A percentile compares a stretch with the other conserved stretches of the same genome.
These are phyloP conservation scores for Paraphaeosphaeria minitans DNA, from an alignment of 2,329 filamentous ascomycete genomes.

Conservation along the genomic window DNA sequence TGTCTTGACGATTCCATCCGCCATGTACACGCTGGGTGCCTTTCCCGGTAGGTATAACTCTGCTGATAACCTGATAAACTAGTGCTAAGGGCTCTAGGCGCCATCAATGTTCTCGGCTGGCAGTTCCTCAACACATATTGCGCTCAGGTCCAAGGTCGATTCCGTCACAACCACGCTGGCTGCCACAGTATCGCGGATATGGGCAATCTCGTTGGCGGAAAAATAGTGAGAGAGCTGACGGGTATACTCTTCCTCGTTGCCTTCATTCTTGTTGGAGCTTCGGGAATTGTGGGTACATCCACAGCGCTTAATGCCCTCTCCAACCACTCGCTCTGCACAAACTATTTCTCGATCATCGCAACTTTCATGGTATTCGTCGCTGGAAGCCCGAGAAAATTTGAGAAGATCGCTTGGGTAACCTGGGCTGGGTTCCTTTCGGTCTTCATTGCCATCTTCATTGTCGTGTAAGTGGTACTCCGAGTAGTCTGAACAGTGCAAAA, in stretches of 20 bases:
- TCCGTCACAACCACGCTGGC: constrained; percentile 56
- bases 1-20: constrained; percentile 56
- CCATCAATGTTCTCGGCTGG: constrained; percentile 56
- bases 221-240: constrained; percentile 57
- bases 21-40: constrained; percentile 56
- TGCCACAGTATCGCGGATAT: constrained; percentile 64
- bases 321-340: constrained; percentile 63
- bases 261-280: constrained; percentile 62
- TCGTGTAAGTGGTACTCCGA: constrained; percentile 46
- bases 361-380: constrained; percentile 51
- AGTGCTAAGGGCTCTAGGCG: constrained; percentile 30
- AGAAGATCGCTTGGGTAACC: constrained; percentile 66
- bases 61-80: no score
- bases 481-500: not conserved
- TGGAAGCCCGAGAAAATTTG: constrained; percentile 63
- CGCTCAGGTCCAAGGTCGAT: constrained; percentile 57
- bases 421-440: constrained; percentile 65
- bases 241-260: constrained; percentile 63
- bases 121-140: constrained; percentile 57
- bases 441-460: constrained; percentile 62
- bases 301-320: constrained; percentile 66
- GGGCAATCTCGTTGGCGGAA: constrained; percentile 61
- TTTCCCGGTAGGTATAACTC: constrained; percentile 45
- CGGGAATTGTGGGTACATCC: constrained; percentile 64
- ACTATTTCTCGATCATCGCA: constrained; percentile 63